Evolutionary conservation across 441 rosid genomes (phyloP).

Genomic region (Gossypium laxum): DNA sequence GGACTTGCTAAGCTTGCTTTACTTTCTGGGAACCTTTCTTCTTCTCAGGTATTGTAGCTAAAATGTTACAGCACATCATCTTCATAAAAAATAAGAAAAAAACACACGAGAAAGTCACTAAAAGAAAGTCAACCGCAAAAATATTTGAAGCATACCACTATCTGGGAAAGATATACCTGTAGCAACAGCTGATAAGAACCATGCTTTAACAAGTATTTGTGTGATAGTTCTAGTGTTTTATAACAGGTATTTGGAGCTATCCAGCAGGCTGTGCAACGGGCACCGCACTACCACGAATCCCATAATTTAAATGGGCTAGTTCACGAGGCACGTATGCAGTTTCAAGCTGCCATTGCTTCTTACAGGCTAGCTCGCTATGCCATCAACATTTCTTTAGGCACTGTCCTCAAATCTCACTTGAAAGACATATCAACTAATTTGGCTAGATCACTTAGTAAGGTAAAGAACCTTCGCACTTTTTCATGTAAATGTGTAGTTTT

Average conservation of each 20-base stretch:
- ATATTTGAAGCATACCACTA: neutral
- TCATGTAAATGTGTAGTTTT: neutral
- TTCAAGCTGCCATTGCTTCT: conserved; percentile 50
- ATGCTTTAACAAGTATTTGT: neutral
- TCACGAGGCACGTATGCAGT: conserved; percentile 65
- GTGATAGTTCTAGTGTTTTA: conserved; percentile 18
- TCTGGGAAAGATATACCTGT: neutral
- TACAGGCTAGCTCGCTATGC: conserved; percentile 59
- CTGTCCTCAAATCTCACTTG: conserved; percentile 33
- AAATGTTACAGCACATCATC: conserved; percentile 3
- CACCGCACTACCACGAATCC: conserved; percentile 67
- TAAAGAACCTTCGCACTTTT: conserved; percentile 24
- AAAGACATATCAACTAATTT: conserved; percentile 60
- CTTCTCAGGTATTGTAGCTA: conserved; percentile 60
- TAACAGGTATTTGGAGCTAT: conserved; percentile 77
- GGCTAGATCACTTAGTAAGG: conserved; percentile 73
- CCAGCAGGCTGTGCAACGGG: conserved; percentile 77
- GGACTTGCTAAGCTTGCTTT: conserved; percentile 83
- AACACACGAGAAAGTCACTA: neutral
- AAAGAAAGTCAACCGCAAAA: neutral
- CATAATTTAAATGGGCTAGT: conserved; percentile 79
- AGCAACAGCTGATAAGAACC: conserved; percentile 1
- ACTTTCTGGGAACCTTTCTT: conserved; percentile 53
- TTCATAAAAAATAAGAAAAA: neutral
- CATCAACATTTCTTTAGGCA: conserved; percentile 31